Evolutionary conservation across 176 grass and related monocot genomes (phyloP).

Genomic region (Oryza brachyantha): DNA sequence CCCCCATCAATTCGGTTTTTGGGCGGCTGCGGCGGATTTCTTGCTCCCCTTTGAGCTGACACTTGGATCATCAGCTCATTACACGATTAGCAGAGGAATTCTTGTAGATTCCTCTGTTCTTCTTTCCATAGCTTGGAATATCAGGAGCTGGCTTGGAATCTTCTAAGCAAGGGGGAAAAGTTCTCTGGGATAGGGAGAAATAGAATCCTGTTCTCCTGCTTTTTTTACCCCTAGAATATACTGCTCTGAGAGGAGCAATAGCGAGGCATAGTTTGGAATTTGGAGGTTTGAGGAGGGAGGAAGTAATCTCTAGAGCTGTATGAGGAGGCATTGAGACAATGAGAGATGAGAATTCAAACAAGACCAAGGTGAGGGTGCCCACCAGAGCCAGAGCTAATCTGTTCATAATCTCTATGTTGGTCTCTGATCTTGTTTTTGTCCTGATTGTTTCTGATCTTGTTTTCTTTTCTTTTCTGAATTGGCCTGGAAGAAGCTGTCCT

Average conservation of each 20-base stretch:
- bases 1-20: not conserved
- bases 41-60: conserved; percentile 4
- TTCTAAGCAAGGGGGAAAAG: conserved; percentile 11
- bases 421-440: conserved; percentile 16
- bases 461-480: conserved; percentile 37
- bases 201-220: conserved; percentile 26
- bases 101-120: not conserved
- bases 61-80: not conserved
- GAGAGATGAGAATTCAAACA: conserved; percentile 82
- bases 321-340: conserved; percentile 74
- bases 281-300: conserved; percentile 26
- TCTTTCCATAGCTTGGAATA: conserved; percentile 1
- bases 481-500: conserved; percentile 70
- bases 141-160: not conserved
- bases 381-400: conserved; percentile 11
- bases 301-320: conserved; percentile 38
- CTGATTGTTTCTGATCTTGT: conserved; percentile 16
- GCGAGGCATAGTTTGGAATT: not conserved
- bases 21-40: conserved; percentile 2
- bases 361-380: conserved; percentile 58
- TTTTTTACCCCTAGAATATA: not conserved
- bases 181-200: not conserved
- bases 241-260: not conserved
- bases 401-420: not conserved
- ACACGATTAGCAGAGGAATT: not conserved